Evolutionary conservation across 345 rosid species (phyloP).

Genomic region (Trapa bicornis): DNA sequence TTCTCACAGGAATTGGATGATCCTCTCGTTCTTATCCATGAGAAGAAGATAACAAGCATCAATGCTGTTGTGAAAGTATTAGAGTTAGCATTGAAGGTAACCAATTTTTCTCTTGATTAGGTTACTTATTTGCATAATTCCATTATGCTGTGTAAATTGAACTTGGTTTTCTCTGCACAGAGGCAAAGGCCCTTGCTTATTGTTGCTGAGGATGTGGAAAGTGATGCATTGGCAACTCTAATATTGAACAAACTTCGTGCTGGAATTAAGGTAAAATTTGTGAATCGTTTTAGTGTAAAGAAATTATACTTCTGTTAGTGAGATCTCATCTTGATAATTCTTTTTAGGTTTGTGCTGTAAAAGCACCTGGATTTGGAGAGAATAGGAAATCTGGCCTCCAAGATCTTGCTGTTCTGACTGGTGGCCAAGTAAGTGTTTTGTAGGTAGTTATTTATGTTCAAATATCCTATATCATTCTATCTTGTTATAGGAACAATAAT

Average conservation of each 20-base stretch:
- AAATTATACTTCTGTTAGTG: not conserved
- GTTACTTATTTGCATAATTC: not conserved
- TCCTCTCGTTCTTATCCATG: constrained; percentile 90
- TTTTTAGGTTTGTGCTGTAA: constrained; percentile 74
- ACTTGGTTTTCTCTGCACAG: constrained; percentile 25
- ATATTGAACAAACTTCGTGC: constrained; percentile 92
- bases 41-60: constrained; percentile 81
- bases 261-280: constrained; percentile 66
- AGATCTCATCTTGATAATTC: not conserved
- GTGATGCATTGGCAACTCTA: constrained; percentile 80
- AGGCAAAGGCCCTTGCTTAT: constrained; percentile 77
- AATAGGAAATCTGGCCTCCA: constrained; percentile 74
- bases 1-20: constrained; percentile 74
- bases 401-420: constrained; percentile 85
- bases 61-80: constrained; percentile 76
- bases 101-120: not conserved
- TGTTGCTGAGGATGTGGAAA: constrained; percentile 92
- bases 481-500: not conserved
- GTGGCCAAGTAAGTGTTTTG: constrained; percentile 53
- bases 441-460: not conserved
- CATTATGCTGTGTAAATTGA: not conserved
- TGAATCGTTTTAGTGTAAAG: not conserved
- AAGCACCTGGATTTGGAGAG: constrained; percentile 98
- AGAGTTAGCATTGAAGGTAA: constrained; percentile 86
- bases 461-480: not conserved